Evolutionary conservation across 257 asterid genomes (phyloP), one percentile per base, ranked within the genome.

Genomic region (Fraxinus quadrangulata): DNA sequence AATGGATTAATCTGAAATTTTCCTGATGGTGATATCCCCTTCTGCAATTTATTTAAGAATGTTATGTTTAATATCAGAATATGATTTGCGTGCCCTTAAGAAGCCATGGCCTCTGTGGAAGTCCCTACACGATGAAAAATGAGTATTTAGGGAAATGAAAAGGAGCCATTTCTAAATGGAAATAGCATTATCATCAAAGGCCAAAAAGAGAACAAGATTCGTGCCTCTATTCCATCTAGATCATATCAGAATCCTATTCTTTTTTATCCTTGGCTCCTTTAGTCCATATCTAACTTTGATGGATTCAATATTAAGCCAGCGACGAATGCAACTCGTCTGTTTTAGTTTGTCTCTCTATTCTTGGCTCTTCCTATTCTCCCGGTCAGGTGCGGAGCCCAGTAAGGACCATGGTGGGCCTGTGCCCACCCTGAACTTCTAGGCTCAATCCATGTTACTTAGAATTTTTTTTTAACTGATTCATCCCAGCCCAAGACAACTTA

Each of bases 181-280:
- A 31, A 37, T 51, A 61, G 31, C 37, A 67, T 65, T 68, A 19
- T 49, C 66, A 40, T 78, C 21, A 24, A 49, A 26, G 71, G 26
- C 34, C 37, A 23, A 33, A 34, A 56, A 63, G 30, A 34, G 34
- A 33, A 33, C 10, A 16, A 72, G 73, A 34, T 63, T 47, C 21
- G 39, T 37, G 10, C 70, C 74, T 70, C 78, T 81, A 76, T 83
- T 67, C 81, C 81, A 31, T 24, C 56, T 12, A 63, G 69, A 36
- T 40, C 28, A 34, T 56, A 28, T 26, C 67, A 45, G 86, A 83
- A 83, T 83, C 87, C 24, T 24, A 72, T 77, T 59, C 83, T 2
- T 77, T 65, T 34, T 14, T 8, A 2, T 30, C 81, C 51, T 70
- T 71, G 74, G 73, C 26, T 63, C 66, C 59, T 40, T 74, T 70